Percentiles rank a stretch among this genome's conserved stretches.
Evolutionary conservation across 208 protist species (phyloP).

Genomic region (Acanthamoeba lenticulata): DNA sequence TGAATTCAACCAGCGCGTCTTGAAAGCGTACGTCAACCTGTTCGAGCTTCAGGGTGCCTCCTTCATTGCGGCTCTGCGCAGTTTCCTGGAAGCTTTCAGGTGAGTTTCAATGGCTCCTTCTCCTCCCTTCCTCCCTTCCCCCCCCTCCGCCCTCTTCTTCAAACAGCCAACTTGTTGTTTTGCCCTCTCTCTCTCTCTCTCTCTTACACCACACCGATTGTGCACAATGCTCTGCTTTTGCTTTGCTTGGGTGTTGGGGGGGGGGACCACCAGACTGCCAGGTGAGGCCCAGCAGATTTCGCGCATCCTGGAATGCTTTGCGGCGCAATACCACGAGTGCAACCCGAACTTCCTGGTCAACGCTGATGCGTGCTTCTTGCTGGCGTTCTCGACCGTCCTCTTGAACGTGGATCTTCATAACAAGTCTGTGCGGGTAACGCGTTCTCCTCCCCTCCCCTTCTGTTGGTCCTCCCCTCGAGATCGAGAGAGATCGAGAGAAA

Average conservation of each 20-base stretch:
- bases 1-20: not conserved
- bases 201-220: too few species aligned
- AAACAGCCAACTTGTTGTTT: not conserved
- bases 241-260: too few species aligned
- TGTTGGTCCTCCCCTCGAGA: too few species aligned
- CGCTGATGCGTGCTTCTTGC: slow-evolving; percentile 71
- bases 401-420: slow-evolving; percentile 76
- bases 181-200: too few species aligned
- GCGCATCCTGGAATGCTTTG: slow-evolving; percentile 73
- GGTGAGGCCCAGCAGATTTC: slow-evolving; percentile 77
- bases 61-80: slow-evolving; percentile 2
- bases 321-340: not conserved
- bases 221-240: too few species aligned
- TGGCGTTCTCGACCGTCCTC: slow-evolving; percentile 73
- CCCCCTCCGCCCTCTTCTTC: not conserved
- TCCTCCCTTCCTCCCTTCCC: not conserved
- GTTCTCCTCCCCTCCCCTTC: too few species aligned
- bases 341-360: slow-evolving; percentile 39
- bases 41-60: slow-evolving; percentile 55
- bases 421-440: slow-evolving; percentile 24
- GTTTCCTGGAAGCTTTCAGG: slow-evolving; percentile 52
- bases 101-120: not conserved
- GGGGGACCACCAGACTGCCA: slow-evolving; percentile 43
- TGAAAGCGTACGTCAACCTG: slow-evolving; percentile 50
- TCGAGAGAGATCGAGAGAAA: too few species aligned